These are phyloP conservation scores for Polygonum maritimum DNA, from an alignment of 148 eudicot genomes.

Conservation along the genomic window DNA sequence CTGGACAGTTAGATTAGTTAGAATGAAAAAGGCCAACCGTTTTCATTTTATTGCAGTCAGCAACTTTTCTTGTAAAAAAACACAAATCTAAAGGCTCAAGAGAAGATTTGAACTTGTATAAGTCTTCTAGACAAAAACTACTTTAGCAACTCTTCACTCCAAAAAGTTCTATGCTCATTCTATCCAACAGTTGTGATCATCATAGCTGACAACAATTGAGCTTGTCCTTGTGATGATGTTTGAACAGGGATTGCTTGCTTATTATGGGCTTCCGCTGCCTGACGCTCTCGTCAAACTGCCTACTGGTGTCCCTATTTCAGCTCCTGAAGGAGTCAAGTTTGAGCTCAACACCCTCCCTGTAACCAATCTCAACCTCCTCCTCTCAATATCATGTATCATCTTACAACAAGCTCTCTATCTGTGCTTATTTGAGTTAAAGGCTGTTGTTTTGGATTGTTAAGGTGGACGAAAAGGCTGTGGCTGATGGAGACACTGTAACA, in stretches of 20 bases:
- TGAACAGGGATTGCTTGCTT: constrained; percentile 73
- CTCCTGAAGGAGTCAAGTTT: constrained; percentile 60
- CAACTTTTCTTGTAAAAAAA: neutral
- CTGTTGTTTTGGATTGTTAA: constrained; percentile 13
- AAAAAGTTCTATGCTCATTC: neutral
- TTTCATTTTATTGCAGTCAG: neutral
- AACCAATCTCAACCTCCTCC: neutral
- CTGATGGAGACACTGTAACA: constrained; percentile 89
- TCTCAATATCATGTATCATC: neutral
- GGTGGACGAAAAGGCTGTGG: constrained; percentile 88
- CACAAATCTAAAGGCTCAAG: neutral
- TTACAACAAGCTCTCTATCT: neutral
- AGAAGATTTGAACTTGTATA: too few species aligned
- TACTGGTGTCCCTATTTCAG: constrained; percentile 27
- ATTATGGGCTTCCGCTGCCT: constrained; percentile 76
- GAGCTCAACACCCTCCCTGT: constrained; percentile 84
- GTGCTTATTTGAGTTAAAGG: neutral
- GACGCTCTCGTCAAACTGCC: constrained; percentile 39
- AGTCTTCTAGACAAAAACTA: too few species aligned
- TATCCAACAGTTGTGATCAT: neutral
- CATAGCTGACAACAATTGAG: neutral
- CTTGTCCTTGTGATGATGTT: neutral
- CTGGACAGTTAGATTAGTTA: neutral
- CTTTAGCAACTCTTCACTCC: neutral
- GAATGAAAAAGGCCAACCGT: neutral